Conservation (phyloP, 768 basidiomycete species). For the Paxillus involutus region DNA sequence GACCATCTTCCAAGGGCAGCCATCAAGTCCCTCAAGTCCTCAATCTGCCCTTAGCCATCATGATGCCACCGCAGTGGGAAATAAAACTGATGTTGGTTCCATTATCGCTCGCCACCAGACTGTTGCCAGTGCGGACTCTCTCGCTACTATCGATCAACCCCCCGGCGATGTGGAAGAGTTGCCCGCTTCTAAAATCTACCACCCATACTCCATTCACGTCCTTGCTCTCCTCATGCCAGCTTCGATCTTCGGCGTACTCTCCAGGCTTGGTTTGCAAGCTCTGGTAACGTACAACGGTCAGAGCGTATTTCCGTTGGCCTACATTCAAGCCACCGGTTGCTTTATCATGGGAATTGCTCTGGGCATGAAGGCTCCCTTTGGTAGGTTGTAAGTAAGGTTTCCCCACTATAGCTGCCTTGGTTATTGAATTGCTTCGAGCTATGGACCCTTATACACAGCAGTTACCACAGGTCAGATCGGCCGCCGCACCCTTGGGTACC, state of each 20-base stretch:
- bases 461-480: slow-evolving; percentile 70
- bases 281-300: slow-evolving; percentile 72
- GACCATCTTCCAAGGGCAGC: neutral
- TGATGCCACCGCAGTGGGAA: neutral
- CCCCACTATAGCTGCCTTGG: slow-evolving; percentile 3
- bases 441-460: slow-evolving; percentile 85
- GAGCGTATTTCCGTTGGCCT: slow-evolving; percentile 80
- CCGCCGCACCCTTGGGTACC: neutral
- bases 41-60: neutral
- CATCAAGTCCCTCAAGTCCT: neutral
- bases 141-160: slow-evolving; percentile 43
- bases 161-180: slow-evolving; percentile 33
- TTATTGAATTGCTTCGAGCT: slow-evolving; percentile 45
- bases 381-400: slow-evolving; percentile 60
- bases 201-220: slow-evolving; percentile 61
- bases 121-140: slow-evolving; percentile 34
- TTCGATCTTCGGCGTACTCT: slow-evolving; percentile 83
- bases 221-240: slow-evolving; percentile 74
- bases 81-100: slow-evolving; percentile 29
- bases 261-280: slow-evolving; percentile 75
- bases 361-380: slow-evolving; percentile 69
- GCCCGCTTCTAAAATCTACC: slow-evolving; percentile 38
- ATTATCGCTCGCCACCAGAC: slow-evolving; percentile 35
- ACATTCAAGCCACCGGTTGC: slow-evolving; percentile 87
- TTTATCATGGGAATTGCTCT: slow-evolving; percentile 85